Base-by-base conservation (phyloP, 768 basidiomycete species). In the Chalciporus pseudorubinellus region DNA sequence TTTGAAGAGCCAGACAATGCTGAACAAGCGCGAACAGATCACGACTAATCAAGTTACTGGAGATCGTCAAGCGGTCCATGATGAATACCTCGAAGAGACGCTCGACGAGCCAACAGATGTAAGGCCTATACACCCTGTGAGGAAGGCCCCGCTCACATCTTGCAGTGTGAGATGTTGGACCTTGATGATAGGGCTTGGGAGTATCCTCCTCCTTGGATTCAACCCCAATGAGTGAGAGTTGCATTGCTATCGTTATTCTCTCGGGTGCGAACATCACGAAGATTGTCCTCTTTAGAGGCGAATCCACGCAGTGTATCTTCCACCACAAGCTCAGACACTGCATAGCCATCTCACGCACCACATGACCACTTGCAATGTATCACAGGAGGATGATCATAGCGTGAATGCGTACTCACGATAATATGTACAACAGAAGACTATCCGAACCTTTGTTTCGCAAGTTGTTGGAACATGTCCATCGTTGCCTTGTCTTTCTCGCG, bases 381-480 rank as follows among this genome's bases (percentile, higher is more conserved):
- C 5, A 44, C 33, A 20, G 16, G 20, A 33, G 31, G 34, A 46
- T 10, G 18, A 45, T 44, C 19, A 43, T 28, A 42, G 36, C 38
- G 44, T 53, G 21, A 36, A 40, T 7, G 16, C 38, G 44, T 57
- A 53, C 63, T 62, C 42, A 59, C 62, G 31, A 29, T 46, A 26
- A 45, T 12, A 59, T 53, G 46, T 48, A 40, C 33, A n/a, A 36
- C 6, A n/a, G 34, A 45, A 36, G 19, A 38, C 78, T 68, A 92
- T 26, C 92, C 92, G 59, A 90, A 95, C 50, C 89, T 75, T 62
- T 89, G 78, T 66, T 89, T 92, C n/a, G 93, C 94, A 65, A 95
- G 72, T 58, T 87, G 83, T 70, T 89, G 89, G 70, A 97, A 93
- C 92, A 94, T 95, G 51, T 92, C 92, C 92, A 98, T 98, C 0